These are phyloP conservation scores for Aquilaria malaccensis DNA, from an alignment of 345 rosid species.

Conservation along the genomic window DNA sequence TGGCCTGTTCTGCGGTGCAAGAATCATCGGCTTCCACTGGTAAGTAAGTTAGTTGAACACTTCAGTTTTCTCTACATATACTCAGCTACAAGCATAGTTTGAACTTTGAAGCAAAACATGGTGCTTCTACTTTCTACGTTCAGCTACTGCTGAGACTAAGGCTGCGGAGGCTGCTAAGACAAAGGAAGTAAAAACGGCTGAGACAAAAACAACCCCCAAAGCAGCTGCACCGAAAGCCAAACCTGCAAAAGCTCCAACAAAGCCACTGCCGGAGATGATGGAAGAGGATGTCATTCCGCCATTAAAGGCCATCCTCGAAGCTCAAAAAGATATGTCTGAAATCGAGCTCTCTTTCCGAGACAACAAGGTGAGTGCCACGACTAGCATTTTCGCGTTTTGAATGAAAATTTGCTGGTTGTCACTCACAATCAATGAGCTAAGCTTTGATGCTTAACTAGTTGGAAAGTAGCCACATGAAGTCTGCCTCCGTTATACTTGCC, in stretches of 20 bases:
- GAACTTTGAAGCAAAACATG: neutral
- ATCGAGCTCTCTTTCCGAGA: conserved; percentile 63
- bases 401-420: too few species aligned
- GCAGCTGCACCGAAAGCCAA: conserved; percentile 53
- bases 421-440: too few species aligned
- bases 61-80: neutral
- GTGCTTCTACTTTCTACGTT: neutral
- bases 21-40: conserved; percentile 73
- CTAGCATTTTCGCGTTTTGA: too few species aligned
- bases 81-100: neutral
- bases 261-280: conserved; percentile 71
- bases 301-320: conserved; percentile 50
- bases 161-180: conserved; percentile 36
- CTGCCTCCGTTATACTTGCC: too few species aligned
- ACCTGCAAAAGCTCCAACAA: conserved; percentile 58
- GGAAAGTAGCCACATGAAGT: too few species aligned
- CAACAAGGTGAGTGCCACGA: conserved; percentile 37
- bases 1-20: conserved; percentile 58
- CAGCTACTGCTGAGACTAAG: conserved; percentile 1
- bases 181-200: conserved; percentile 35
- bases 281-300: conserved; percentile 90
- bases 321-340: conserved; percentile 58
- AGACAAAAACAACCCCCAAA: conserved; percentile 14
- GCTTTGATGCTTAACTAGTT: too few species aligned
- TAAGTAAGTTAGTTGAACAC: conserved; percentile 13